Evolutionary conservation across 1,139 yeast species (phyloP), one percentile per base, ranked within the genome.

Genomic region (Hyphopichia fennica): DNA sequence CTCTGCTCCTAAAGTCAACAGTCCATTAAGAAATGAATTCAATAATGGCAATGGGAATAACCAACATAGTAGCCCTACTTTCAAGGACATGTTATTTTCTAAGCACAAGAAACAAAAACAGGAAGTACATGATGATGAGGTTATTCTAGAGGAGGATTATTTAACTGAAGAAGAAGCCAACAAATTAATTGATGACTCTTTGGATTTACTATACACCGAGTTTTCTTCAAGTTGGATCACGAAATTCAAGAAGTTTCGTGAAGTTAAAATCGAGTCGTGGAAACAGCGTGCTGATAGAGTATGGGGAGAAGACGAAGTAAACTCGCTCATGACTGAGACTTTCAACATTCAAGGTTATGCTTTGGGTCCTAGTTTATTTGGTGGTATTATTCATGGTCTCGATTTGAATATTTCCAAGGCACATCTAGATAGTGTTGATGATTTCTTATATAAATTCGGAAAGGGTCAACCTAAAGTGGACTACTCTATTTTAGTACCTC

Each of bases 191-290:
- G 57, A 56, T 4, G 13, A 33, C 9, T 81, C 82, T 0, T 57
- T 52, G 37, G 62, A 65, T 11, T 40, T 67, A 7, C 63, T 77
- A 17, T 62, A 72, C 35, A 47, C 52, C 40, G 79, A 85, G 46
- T 66, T 87, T 32, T 78, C 93, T 0, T 71, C 70, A 17, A 79
- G 95, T 0, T 91, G 98, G 98, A 75, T 86, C 23, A 48, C 54
- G 37, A 70, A 67, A 44, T 70, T 48, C 49, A 56, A 51, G 31
- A 44, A 53, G 15, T 71, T 65, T 51, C 54, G 60, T 17, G 35
- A 48, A 2, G 52, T 53, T 9, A 65, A 69, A 45, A 46, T 52
- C 14, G 45, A 55, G 6, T 47, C 47, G 17, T 69, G 75, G 72
- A 51, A 48, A 34, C 43, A 50, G 9, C 57, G 68, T 38, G 41